phyloP scores from a whole-genome alignment of 1,284 basidiomycete species.

The Cryptococcus neoformans region DNA sequence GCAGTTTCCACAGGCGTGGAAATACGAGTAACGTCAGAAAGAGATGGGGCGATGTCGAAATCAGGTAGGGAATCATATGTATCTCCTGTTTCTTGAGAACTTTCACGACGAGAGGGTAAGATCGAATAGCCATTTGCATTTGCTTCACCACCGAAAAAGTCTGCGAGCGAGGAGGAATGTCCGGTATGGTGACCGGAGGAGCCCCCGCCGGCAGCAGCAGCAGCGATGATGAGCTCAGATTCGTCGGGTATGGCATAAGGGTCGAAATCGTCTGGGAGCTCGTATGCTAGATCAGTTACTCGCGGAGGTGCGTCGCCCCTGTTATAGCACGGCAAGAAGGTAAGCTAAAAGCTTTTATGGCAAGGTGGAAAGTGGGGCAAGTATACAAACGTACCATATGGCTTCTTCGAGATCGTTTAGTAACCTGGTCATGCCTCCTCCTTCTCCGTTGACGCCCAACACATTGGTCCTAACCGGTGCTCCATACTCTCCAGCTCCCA shows the following conservation, averaged over 20 bases:
- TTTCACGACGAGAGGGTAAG: background rate
- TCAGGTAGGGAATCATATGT: background rate
- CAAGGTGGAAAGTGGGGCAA: no score
- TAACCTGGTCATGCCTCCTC: conserved; percentile 33
- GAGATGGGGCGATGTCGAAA: background rate
- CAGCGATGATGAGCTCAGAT: conserved; percentile 2
- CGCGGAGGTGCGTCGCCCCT: conserved; percentile 44
- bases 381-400: no score
- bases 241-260: conserved; percentile 28
- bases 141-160: conserved; percentile 3
- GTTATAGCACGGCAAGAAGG: background rate
- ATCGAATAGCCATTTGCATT: no score
- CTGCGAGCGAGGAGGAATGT: background rate
- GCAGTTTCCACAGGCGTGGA: background rate
- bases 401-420: conserved; percentile 46
- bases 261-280: conserved; percentile 39
- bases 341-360: conserved; percentile 8
- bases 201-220: background rate
- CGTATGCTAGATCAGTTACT: conserved; percentile 39
- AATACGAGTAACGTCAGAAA: background rate
- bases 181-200: background rate
- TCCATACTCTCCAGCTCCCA: conserved; percentile 33
- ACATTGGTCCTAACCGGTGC: conserved; percentile 30
- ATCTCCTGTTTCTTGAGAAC: background rate
- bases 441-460: conserved; percentile 19